phyloP scores from a whole-genome alignment of 2,329 filamentous ascomycete genomes.

The Rutstroemia sp. region DNA sequence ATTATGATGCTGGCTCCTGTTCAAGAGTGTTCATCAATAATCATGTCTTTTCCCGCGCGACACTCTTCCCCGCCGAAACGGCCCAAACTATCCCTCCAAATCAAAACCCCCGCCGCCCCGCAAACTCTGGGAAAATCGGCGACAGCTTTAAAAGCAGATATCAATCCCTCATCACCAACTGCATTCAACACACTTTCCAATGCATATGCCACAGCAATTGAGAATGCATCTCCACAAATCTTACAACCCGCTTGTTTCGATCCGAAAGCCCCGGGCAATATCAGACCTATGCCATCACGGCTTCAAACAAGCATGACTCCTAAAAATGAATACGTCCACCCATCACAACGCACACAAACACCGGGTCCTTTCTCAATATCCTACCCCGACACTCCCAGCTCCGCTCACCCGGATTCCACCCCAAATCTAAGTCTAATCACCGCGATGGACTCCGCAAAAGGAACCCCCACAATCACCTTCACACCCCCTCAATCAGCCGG shows the following conservation, averaged over 20 bases:
- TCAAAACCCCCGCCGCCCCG: conserved; percentile 37
- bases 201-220: conserved; percentile 55
- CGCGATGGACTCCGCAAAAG: conserved; percentile 13
- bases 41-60: conserved; percentile 24
- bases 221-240: conserved; percentile 45
- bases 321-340: conserved; percentile 17
- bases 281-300: conserved; percentile 26
- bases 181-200: conserved; percentile 61
- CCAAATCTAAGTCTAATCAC: conserved; percentile 14
- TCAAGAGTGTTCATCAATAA: conserved; percentile 17
- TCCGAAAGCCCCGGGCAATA: conserved; percentile 34
- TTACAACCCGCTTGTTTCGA: conserved; percentile 21
- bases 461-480: conserved; percentile 22
- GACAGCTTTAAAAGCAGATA: conserved; percentile 36
- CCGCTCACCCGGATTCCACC: conserved; percentile 16
- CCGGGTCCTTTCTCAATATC: conserved; percentile 28
- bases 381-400: conserved; percentile 29
- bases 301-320: conserved; percentile 21
- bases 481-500: conserved; percentile 30
- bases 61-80: conserved; percentile 26
- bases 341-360: conserved; percentile 27
- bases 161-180: conserved; percentile 53
- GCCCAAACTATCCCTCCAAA: conserved; percentile 51
- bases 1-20: conserved; percentile 25
- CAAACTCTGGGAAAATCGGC: conserved; percentile 35